Evolutionary conservation across 208 protist species (phyloP).

Genomic region (Trypanosoma vivax): DNA sequence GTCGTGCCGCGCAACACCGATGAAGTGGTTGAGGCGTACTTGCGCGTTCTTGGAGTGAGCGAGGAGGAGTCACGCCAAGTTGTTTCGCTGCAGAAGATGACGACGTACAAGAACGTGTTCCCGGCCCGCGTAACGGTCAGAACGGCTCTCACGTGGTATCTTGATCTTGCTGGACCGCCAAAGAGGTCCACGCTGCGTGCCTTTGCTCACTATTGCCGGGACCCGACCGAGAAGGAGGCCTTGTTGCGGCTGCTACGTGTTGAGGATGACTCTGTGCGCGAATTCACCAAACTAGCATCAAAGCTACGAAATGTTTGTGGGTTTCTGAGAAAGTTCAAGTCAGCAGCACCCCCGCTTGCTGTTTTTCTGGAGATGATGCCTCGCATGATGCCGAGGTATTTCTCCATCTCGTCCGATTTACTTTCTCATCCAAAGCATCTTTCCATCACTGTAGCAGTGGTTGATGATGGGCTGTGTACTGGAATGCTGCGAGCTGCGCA

Average conservation of each 20-base stretch:
- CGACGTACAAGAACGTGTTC: slow-evolving; percentile 84
- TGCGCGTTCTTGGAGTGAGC: slow-evolving; percentile 44
- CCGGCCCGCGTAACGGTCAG: slow-evolving; percentile 63
- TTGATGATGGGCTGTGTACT: slow-evolving; percentile 89
- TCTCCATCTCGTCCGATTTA: slow-evolving; percentile 93
- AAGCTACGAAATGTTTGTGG: slow-evolving; percentile 75
- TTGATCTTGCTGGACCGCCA: slow-evolving; percentile 72
- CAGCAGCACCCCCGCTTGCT: slow-evolving; percentile 64
- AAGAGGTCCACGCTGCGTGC: slow-evolving; percentile 89
- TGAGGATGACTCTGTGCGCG: slow-evolving; percentile 58
- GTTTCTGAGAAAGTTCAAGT: slow-evolving; percentile 78
- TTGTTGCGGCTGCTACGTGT: slow-evolving; percentile 68
- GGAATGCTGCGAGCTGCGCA: slow-evolving; percentile 70
- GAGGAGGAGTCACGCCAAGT: slow-evolving; percentile 58
- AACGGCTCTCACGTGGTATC: slow-evolving; percentile 88
- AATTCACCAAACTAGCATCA: slow-evolving; percentile 57
- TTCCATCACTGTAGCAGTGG: slow-evolving; percentile 80
- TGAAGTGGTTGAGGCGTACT: slow-evolving; percentile 73
- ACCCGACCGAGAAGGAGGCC: slow-evolving; percentile 65
- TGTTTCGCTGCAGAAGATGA: slow-evolving; percentile 81
- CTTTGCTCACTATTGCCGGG: slow-evolving; percentile 81
- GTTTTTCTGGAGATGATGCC: slow-evolving; percentile 93
- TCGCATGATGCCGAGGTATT: slow-evolving; percentile 91
- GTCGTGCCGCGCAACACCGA: slow-evolving; percentile 90
- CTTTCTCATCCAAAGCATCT: slow-evolving; percentile 64